A percentile compares a stretch with the other conserved stretches of the same genome.
These are phyloP conservation scores for Didymella keratinophila DNA, from an alignment of 2,329 filamentous ascomycete species.

Conservation along the genomic window DNA sequence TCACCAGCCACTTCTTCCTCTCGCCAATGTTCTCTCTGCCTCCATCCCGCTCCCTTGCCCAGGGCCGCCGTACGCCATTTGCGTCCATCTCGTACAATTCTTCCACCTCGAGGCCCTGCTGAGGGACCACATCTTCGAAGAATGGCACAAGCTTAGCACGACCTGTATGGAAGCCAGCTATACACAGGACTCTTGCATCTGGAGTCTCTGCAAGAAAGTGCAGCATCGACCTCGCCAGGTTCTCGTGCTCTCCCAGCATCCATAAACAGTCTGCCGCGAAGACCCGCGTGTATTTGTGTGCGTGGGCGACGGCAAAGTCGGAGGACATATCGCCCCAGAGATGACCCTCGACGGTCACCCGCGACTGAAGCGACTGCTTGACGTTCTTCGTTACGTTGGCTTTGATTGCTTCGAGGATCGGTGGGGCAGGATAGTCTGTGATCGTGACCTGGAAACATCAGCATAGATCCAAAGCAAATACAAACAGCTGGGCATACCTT, in stretches of 20 bases:
- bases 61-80: constrained; percentile 68
- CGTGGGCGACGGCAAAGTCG: constrained; percentile 49
- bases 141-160: constrained; percentile 71
- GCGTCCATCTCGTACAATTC: constrained; percentile 74
- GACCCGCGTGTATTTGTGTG: constrained; percentile 65
- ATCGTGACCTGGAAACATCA: constrained; percentile 58
- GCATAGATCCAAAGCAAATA: background rate
- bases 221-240: constrained; percentile 67
- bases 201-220: constrained; percentile 64
- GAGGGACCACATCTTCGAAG: constrained; percentile 63
- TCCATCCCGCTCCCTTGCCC: constrained; percentile 63
- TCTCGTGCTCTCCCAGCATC: constrained; percentile 77
- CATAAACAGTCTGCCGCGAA: constrained; percentile 77
- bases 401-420: constrained; percentile 66
- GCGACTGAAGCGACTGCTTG: constrained; percentile 42
- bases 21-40: constrained; percentile 67
- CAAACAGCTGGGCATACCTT: constrained; percentile 42
- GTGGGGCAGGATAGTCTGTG: constrained; percentile 72
- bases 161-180: constrained; percentile 77
- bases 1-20: constrained; percentile 75
- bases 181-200: constrained; percentile 66
- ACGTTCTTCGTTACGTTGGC: constrained; percentile 66
- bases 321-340: constrained; percentile 67
- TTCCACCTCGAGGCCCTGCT: constrained; percentile 65
- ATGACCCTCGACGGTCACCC: constrained; percentile 65